Percentiles rank a stretch among this genome's conserved stretches.
phyloP scores from a whole-genome alignment of 1,284 basidiomycete genomes.

The Ustilago xerochloae region DNA sequence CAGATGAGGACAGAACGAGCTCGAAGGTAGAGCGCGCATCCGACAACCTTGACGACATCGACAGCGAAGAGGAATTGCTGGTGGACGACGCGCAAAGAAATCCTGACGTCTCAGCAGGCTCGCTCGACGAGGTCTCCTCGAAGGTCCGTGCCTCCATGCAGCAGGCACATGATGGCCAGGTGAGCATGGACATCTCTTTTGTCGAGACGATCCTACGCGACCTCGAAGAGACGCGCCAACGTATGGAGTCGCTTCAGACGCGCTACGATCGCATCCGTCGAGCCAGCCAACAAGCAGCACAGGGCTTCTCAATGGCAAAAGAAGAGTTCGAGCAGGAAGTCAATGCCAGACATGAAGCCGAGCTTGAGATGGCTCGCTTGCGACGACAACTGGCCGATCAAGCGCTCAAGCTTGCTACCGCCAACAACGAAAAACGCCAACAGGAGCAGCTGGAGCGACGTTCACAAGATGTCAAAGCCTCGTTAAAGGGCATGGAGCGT shows the following conservation, averaged over 20 bases:
- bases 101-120: conserved; percentile 8
- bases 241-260: conserved; percentile 77
- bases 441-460: conserved; percentile 81
- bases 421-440: conserved; percentile 78
- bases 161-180: conserved; percentile 73
- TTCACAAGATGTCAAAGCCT: conserved; percentile 81
- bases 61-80: conserved; percentile 27
- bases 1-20: not conserved
- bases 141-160: conserved; percentile 76
- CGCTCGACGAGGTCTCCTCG: conserved; percentile 54
- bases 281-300: conserved; percentile 86
- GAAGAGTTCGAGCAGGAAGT: conserved; percentile 92
- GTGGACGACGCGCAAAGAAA: conserved; percentile 18
- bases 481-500: conserved; percentile 81
- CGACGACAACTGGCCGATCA: conserved; percentile 88
- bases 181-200: conserved; percentile 80
- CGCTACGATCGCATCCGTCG: conserved; percentile 85
- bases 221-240: conserved; percentile 77
- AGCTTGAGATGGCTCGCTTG: conserved; percentile 87
- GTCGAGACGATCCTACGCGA: conserved; percentile 79
- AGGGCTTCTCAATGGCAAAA: conserved; percentile 89
- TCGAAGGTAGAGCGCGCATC: not conserved
- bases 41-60: not conserved
- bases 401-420: conserved; percentile 82
- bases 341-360: conserved; percentile 85